Conservation (phyloP, 108 stramenopile species). For the Skeletonema grethae region DNA sequence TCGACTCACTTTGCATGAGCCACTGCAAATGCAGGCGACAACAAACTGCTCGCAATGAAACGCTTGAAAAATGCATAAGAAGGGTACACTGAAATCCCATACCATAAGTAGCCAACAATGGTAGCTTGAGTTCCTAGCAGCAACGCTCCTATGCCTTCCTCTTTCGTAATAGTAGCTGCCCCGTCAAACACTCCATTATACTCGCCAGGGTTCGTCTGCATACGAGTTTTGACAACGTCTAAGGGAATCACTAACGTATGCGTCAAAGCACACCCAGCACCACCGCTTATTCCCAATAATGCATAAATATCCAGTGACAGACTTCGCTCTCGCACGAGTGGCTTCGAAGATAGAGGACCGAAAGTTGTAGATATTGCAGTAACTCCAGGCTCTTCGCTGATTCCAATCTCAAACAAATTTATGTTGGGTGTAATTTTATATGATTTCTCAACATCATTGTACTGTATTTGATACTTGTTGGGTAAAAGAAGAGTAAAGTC, state of each 20-base stretch:
- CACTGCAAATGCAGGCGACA: conserved; percentile 58
- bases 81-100: conserved; percentile 93
- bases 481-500: conserved; percentile 55
- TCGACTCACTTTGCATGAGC: conserved; percentile 52
- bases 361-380: conserved; percentile 62
- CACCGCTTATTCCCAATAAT: conserved; percentile 85
- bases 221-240: conserved; percentile 79
- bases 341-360: conserved; percentile 61
- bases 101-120: conserved; percentile 91
- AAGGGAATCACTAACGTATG: conserved; percentile 90
- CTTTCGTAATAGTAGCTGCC: conserved; percentile 54
- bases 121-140: conserved; percentile 90
- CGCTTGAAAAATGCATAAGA: conserved; percentile 92
- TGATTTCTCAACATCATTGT: conserved; percentile 15
- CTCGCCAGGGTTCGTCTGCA: conserved; percentile 73
- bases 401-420: conserved; percentile 50
- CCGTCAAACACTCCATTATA: conserved; percentile 53
- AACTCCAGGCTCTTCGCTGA: conserved; percentile 57
- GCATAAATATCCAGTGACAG: conserved; percentile 55
- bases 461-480: conserved; percentile 25
- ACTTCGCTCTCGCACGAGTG: conserved; percentile 54
- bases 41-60: conserved; percentile 43
- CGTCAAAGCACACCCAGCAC: conserved; percentile 88
- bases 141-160: conserved; percentile 77
- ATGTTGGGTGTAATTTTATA: conserved; percentile 54